Evolutionary conservation across 148 eudicot species (phyloP).

Genomic region (Cornus controversa): DNA sequence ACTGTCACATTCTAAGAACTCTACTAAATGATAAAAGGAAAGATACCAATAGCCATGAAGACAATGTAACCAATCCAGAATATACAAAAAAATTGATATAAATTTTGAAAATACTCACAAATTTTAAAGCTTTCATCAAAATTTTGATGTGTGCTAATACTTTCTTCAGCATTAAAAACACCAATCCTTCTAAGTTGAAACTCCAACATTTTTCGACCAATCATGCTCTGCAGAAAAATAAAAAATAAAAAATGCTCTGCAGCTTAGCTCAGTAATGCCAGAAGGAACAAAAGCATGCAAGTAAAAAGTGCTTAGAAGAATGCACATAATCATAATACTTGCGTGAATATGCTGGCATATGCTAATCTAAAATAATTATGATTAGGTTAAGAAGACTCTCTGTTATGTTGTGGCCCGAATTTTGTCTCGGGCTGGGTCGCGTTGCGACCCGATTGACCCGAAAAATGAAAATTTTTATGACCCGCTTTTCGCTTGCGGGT

Average conservation of each 20-base stretch:
- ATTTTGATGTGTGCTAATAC: constrained; percentile 69
- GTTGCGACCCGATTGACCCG: too few species aligned
- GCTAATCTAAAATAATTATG: neutral
- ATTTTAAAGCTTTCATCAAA: constrained; percentile 82
- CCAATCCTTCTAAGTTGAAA: constrained; percentile 80
- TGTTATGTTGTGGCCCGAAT: too few species aligned
- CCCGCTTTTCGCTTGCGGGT: too few species aligned
- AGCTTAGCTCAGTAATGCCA: constrained; percentile 13
- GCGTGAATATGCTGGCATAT: neutral
- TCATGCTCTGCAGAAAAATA: constrained; percentile 68
- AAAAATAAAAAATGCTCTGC: constrained; percentile 46
- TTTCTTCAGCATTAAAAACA: constrained; percentile 79
- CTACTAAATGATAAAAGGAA: neutral
- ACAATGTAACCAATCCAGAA: constrained; percentile 1
- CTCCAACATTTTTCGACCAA: constrained; percentile 92
- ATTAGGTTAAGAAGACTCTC: neutral
- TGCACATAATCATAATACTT: neutral
- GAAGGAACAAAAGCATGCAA: constrained; percentile 3
- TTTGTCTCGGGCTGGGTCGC: too few species aligned
- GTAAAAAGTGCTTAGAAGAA: neutral
- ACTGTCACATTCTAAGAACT: neutral
- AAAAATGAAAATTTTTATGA: too few species aligned
- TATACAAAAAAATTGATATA: neutral
- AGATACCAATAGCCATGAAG: neutral
- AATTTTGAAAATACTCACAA: constrained; percentile 47